Base-by-base conservation (phyloP, 805 yeast genomes). In the Candida arabinofermentans region DNA sequence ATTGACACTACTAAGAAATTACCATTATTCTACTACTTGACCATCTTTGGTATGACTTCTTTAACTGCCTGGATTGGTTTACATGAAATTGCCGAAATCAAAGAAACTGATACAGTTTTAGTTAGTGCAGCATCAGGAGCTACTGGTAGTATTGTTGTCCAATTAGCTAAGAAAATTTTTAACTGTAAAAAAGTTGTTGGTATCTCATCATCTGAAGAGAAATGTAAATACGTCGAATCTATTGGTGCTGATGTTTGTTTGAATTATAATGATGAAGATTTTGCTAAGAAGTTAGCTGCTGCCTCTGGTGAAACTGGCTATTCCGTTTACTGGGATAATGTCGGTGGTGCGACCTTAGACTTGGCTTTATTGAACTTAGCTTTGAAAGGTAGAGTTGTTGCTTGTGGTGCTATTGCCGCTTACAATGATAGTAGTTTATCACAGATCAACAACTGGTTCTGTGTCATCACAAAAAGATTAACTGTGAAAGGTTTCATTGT, bases 101-200 rank as follows among this genome's bases (percentile, higher is more conserved):
- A 62, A 41, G 65, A 59, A 37, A 66, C 62, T 22, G 78, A 79
- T 52, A 65, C 70, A 7, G 66, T 76, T 49, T 61, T 79, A 34
- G 65, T 81, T 34, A 74, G 81, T 16, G 86, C 85, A 43, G 87
- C 87, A 12, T 73, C 82, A 7, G 88, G 88, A 46, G 85, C 86
- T n/a, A 81, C 82, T n/a, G 87, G 87, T 12, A 70, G 77, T 21
- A 61, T 71, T 36, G 74, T 68, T 36, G 74, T 79, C 17, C 86
- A 80, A 57, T 55, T 81, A 10, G 81, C 85, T 32, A 65, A 76
- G 45, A 62, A 71, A 30, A 59, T 75, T 9, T 67, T 73, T 55
- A 73, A 74, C 27, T 82, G 82, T 23, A 61, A 69, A 33, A 73
- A 68, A 49, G 80, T 81, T 21, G 69, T 79, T 54, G 86, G 81